phyloP scores from a whole-genome alignment of 2,329 filamentous ascomycete species.

The Diplodia corticola region DNA sequence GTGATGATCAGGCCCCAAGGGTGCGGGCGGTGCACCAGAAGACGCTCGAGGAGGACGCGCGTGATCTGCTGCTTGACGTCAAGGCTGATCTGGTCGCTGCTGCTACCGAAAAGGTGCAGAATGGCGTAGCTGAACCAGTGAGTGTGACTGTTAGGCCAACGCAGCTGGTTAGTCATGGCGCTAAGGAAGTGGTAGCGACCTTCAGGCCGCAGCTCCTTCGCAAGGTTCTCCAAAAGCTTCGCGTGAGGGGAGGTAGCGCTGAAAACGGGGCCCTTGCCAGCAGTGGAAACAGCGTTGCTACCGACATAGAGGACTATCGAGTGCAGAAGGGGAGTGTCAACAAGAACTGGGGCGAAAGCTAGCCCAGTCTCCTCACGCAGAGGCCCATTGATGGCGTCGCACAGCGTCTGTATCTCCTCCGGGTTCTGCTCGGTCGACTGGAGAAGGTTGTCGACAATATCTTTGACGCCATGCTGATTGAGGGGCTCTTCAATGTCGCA shows the following conservation, averaged over 20 bases:
- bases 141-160: constrained; percentile 85
- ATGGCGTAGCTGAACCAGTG: constrained; percentile 89
- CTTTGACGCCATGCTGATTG: constrained; percentile 54
- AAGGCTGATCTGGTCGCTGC: constrained; percentile 63
- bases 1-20: constrained; percentile 94
- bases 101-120: constrained; percentile 72
- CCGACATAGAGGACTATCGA: constrained; percentile 83
- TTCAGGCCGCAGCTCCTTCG: constrained; percentile 73
- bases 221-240: constrained; percentile 71
- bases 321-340: constrained; percentile 72
- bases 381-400: constrained; percentile 67
- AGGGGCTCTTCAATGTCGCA: constrained; percentile 60
- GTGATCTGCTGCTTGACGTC: constrained; percentile 91
- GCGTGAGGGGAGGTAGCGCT: constrained; percentile 66
- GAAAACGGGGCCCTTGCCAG: constrained; percentile 64
- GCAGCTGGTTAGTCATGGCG: constrained; percentile 87
- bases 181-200: constrained; percentile 80
- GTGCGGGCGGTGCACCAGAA: constrained; percentile 87
- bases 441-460: constrained; percentile 54
- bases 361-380: constrained; percentile 62
- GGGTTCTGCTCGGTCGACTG: constrained; percentile 60
- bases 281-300: constrained; percentile 65
- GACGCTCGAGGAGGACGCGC: constrained; percentile 80
- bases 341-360: constrained; percentile 65
- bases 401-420: constrained; percentile 74